Evolutionary conservation across 768 basidiomycete genomes (phyloP).

Genomic region (Amanita subjunquillea): DNA sequence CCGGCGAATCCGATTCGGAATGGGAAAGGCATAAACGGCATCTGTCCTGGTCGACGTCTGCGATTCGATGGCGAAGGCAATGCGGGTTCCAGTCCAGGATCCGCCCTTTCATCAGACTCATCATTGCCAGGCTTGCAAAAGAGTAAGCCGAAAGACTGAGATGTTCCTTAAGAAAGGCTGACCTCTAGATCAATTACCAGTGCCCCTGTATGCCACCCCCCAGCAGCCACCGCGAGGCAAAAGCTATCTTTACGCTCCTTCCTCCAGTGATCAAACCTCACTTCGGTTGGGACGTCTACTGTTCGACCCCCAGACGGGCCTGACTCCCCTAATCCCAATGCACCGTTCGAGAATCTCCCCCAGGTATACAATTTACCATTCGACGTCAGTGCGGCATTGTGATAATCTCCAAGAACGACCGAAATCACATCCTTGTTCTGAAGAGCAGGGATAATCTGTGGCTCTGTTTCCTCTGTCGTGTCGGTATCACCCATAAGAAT

Average conservation of each 20-base stretch:
- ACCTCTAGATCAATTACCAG: slow-evolving; percentile 82
- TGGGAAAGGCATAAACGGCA: slow-evolving; percentile 2
- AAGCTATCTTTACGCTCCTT: slow-evolving; percentile 47
- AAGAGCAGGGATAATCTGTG: slow-evolving; percentile 60
- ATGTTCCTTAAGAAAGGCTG: slow-evolving; percentile 8
- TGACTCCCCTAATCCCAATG: slow-evolving; percentile 77
- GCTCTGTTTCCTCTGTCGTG: slow-evolving; percentile 32
- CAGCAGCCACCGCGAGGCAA: slow-evolving; percentile 72
- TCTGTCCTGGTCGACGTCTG: background rate
- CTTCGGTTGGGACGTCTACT: slow-evolving; percentile 55
- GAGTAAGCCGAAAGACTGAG: background rate
- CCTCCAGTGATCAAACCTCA: slow-evolving; percentile 57
- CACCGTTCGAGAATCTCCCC: slow-evolving; percentile 70
- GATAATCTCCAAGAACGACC: slow-evolving; percentile 88
- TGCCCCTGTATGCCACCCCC: slow-evolving; percentile 90
- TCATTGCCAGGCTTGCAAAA: background rate
- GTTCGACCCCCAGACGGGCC: slow-evolving; percentile 23
- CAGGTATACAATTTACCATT: slow-evolving; percentile 72
- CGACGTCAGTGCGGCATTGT: slow-evolving; percentile 76
- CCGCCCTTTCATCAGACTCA: background rate
- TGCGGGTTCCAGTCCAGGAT: background rate
- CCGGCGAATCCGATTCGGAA: slow-evolving; percentile 4
- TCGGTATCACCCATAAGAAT: slow-evolving; percentile 59
- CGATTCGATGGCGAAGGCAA: background rate
- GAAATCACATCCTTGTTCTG: slow-evolving; percentile 77